A percentile compares a stretch with the other conserved stretches of the same genome.
Evolutionary conservation across 257 asterid genomes (phyloP).

Genomic region (Craterostigma plantagineum): DNA sequence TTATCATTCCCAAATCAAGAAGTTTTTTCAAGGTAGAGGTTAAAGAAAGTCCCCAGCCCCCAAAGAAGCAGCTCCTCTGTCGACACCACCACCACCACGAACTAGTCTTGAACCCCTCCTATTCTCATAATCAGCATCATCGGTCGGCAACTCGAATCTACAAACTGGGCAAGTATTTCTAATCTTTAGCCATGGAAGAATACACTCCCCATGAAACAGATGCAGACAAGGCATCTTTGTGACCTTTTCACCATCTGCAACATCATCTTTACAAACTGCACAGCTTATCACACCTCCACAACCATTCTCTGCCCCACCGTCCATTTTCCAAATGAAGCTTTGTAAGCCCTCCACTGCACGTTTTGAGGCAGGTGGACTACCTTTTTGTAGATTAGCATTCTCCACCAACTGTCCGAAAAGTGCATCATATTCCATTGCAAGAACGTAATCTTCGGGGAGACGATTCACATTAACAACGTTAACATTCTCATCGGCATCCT

Average conservation of each 20-base stretch:
- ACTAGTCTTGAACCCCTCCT: constrained; percentile 20
- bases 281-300: constrained; percentile 23
- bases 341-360: constrained; percentile 33
- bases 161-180: constrained; percentile 85
- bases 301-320: constrained; percentile 31
- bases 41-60: no score
- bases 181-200: constrained; percentile 65
- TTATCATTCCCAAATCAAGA: no score
- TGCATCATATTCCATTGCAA: constrained; percentile 34
- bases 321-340: no score
- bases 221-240: constrained; percentile 63
- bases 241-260: constrained; percentile 33
- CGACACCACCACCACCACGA: no score
- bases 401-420: constrained; percentile 63
- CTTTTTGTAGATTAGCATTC: constrained; percentile 33
- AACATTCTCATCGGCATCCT: constrained; percentile 14
- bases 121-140: constrained; percentile 58
- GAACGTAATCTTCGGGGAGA: constrained; percentile 30
- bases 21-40: no score
- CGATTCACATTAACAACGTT: constrained; percentile 11
- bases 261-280: constrained; percentile 83
- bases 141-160: constrained; percentile 75
- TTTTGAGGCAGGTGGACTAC: constrained; percentile 86
- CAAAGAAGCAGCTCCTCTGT: no score
- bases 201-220: constrained; percentile 60